Percentiles rank a stretch among this genome's conserved stretches.
Conservation (phyloP, 2,329 filamentous ascomycete genomes). For the Trichoderma harzianum region DNA sequence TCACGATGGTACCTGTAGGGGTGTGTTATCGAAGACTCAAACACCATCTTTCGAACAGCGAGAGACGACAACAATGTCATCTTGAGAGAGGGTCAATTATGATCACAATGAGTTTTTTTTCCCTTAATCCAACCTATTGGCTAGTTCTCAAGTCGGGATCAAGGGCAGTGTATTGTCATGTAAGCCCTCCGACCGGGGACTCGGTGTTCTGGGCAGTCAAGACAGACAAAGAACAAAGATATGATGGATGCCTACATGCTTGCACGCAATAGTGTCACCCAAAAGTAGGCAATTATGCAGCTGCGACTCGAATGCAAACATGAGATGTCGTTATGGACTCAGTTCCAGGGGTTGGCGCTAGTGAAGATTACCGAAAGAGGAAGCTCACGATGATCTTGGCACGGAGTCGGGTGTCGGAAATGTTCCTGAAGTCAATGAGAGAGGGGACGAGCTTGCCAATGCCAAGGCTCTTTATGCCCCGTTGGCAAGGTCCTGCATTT, state of each 20-base stretch:
- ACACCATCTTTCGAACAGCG: neutral
- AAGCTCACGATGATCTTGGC: slow-evolving; percentile 12
- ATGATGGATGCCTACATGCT: neutral
- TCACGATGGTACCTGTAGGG: neutral
- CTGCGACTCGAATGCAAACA: neutral
- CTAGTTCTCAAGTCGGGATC: neutral
- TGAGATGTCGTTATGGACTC: neutral
- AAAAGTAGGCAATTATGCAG: neutral
- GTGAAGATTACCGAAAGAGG: neutral
- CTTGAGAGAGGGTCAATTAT: neutral
- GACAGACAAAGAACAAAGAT: neutral
- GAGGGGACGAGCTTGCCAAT: neutral
- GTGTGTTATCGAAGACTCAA: neutral
- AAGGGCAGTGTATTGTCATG: neutral
- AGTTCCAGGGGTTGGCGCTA: neutral
- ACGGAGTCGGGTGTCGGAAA: neutral
- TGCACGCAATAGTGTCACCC: neutral
- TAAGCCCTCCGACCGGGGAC: too few species aligned
- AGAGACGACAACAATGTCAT: neutral
- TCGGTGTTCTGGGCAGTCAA: neutral
- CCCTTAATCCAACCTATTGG: neutral
- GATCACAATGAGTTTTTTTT: neutral
- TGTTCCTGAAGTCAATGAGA: neutral
- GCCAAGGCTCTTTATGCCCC: neutral
- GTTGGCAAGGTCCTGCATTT: neutral